Evolutionary conservation across 1,284 basidiomycete genomes (phyloP), one percentile per base, ranked within the genome.

Genomic region (Tilletiaria anomala): DNA sequence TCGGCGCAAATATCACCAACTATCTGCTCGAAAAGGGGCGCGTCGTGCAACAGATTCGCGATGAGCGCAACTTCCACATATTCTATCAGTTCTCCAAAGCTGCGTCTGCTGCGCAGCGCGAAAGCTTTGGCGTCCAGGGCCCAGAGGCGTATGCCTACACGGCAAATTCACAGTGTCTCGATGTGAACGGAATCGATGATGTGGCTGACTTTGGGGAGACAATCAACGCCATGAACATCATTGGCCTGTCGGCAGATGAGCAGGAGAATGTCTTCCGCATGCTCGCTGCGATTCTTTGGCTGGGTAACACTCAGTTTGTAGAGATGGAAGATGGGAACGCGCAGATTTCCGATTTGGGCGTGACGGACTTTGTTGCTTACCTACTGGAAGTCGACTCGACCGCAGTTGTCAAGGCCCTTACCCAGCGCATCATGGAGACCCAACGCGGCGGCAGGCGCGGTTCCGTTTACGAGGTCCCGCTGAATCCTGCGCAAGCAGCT

Each of bases 1-100:
- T 97, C 29, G 93, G 93, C 41, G 93, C 91, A 2, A 86, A 91
- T 64, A 97, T 97, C 60, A 97, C 93, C 12, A 97, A 97, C 69
- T 99, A 97, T 65, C 76, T 99, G 19, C 73, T 99, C 49, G 93
- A 99, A 70, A 97, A 97, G 70, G 83, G 83, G 41, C 57, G 93
- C 51, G 87, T 97, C 11, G 89, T 96, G 4, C 87, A 88, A 15
- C 93, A 99, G 68, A 86, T 97, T 45, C 82, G 85, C 61, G 83
- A 86, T 56, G 93, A 99, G 70, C 78, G 93, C 48, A 86, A 93
- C 69, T 99, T 99, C 69, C 93, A 99, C 68, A 93, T 99, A 52
- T 97, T 99, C 73, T 99, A 97, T 70, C 93, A 99, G 68, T 91
- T 97, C 68, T 94, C 93, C 32, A 97, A 96, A 68, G 88, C 81